Evolutionary conservation across 768 basidiomycete genomes (phyloP).

Genomic region (Cystofilobasidium bisporidii): DNA sequence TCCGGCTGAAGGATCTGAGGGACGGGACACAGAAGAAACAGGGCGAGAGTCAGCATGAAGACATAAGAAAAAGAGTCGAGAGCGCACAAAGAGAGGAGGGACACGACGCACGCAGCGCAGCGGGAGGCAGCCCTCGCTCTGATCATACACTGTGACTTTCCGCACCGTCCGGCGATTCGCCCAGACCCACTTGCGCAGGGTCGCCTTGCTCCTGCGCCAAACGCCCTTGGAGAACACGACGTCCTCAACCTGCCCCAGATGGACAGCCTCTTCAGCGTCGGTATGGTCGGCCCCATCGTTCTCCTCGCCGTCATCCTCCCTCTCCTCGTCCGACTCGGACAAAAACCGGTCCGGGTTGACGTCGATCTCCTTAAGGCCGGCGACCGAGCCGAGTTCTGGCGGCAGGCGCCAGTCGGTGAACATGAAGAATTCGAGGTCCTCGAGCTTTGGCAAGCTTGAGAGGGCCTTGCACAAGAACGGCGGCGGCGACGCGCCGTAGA

Average conservation of each 20-base stretch:
- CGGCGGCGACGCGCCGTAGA: not conserved
- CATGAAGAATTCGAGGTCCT: constrained; percentile 9
- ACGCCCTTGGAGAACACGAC: not conserved
- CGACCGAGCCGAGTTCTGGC: not conserved
- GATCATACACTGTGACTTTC: not conserved
- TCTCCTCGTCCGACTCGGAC: not conserved
- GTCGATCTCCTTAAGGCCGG: not conserved
- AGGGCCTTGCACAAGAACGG: not conserved
- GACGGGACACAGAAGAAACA: too few relatives aligned
- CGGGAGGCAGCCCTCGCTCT: not conserved
- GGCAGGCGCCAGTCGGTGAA: constrained; percentile 9
- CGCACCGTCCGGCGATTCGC: constrained; percentile 4
- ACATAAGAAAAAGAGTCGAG: too few relatives aligned
- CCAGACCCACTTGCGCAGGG: not conserved
- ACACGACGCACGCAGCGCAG: not conserved
- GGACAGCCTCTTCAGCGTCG: too few relatives aligned
- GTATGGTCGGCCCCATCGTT: not conserved
- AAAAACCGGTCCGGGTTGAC: constrained; percentile 6
- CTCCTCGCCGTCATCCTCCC: not conserved
- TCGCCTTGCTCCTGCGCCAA: not conserved
- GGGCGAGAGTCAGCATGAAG: too few relatives aligned
- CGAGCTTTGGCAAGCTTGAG: not conserved
- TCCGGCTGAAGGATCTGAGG: not conserved
- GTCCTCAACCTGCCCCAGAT: too few relatives aligned
- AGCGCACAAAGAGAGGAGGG: not conserved